Evolutionary conservation across 768 basidiomycete genomes (phyloP).

Genomic region (Leccinellum albellum): DNA sequence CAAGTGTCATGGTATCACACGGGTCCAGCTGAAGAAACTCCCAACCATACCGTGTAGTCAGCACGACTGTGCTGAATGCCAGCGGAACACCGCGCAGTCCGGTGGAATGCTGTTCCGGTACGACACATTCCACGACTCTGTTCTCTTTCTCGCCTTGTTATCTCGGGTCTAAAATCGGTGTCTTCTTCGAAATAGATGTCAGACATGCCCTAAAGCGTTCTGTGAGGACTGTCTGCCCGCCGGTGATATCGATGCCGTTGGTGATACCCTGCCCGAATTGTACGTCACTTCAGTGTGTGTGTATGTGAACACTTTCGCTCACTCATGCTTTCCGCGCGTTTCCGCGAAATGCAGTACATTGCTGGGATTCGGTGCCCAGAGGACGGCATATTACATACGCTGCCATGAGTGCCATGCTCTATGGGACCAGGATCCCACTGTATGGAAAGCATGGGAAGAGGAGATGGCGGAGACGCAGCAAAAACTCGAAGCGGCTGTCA

Average conservation of each 20-base stretch:
- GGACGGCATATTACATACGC: conserved; percentile 45
- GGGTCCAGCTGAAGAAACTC: conserved; percentile 26
- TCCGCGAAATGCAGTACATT: conserved; percentile 30
- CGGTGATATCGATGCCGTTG: conserved; percentile 48
- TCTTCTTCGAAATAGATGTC: conserved; percentile 38
- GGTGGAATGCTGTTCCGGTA: conserved; percentile 62
- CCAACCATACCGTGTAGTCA: conserved; percentile 41
- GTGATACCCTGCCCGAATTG: conserved; percentile 58
- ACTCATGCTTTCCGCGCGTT: not conserved
- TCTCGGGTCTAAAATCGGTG: conserved; percentile 1
- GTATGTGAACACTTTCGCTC: not conserved
- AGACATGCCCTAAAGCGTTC: conserved; percentile 55
- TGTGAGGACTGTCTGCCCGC: conserved; percentile 59
- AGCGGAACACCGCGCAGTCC: conserved; percentile 40
- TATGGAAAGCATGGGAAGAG: conserved; percentile 42
- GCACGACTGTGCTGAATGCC: conserved; percentile 46
- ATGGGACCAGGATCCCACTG: conserved; percentile 33
- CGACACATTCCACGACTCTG: not conserved
- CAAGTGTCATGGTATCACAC: conserved; percentile 41
- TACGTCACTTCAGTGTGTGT: conserved; percentile 25
- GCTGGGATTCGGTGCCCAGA: conserved; percentile 36
- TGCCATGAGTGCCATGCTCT: conserved; percentile 47
- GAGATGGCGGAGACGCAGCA: conserved; percentile 38
- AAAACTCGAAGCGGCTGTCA: conserved; percentile 27
- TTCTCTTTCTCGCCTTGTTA: not conserved